Evolutionary conservation across 202 grass and related monocot genomes (phyloP).

Genomic region (Eragrostis tef): DNA sequence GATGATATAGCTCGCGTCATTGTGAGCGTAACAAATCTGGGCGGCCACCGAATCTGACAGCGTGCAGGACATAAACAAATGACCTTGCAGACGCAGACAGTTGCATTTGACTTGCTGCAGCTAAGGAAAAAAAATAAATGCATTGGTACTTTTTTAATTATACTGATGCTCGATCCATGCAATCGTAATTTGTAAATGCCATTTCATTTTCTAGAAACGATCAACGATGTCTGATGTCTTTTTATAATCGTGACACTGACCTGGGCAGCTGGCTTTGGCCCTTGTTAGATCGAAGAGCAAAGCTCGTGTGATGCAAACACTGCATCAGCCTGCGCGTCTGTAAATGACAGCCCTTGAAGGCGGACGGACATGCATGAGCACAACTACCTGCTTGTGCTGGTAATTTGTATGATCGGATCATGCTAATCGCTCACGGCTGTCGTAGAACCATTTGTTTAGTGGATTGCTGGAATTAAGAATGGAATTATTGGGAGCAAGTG

Average conservation of each 20-base stretch:
- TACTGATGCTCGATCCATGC: background rate
- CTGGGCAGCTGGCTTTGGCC: background rate
- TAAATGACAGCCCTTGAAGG: background rate
- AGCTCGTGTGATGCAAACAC: background rate
- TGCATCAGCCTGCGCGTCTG: background rate
- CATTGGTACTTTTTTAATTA: background rate
- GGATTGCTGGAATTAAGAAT: slow-evolving; percentile 12
- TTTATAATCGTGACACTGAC: background rate
- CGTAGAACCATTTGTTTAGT: slow-evolving; percentile 16
- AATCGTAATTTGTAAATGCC: background rate
- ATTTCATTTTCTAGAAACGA: slow-evolving; percentile 6
- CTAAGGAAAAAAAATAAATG: background rate
- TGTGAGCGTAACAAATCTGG: slow-evolving; percentile 36
- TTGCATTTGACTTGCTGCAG: slow-evolving; percentile 35
- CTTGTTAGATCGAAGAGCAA: background rate
- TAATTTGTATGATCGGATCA: background rate
- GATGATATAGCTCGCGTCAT: slow-evolving; percentile 21
- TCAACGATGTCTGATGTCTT: background rate
- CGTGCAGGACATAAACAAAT: background rate
- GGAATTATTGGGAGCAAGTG: slow-evolving; percentile 25
- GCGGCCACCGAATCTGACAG: slow-evolving; percentile 32
- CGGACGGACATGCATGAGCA: background rate
- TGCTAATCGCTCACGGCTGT: slow-evolving; percentile 10
- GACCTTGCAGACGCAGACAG: slow-evolving; percentile 14
- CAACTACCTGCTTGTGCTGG: background rate